Evolutionary conservation across 345 rosid species (phyloP).

Genomic region (Camelina laxa): DNA sequence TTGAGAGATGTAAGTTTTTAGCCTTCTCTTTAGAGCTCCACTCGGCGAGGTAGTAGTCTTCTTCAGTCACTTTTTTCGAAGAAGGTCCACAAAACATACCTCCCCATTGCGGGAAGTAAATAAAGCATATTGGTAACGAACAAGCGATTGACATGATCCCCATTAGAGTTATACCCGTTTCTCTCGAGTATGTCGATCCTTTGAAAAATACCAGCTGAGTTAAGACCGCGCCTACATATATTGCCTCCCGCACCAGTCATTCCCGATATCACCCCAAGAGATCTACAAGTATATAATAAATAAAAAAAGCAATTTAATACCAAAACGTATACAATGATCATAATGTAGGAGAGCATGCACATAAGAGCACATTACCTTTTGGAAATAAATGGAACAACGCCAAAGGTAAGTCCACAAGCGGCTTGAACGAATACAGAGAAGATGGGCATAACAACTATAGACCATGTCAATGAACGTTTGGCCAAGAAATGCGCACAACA

Average conservation of each 20-base stretch:
- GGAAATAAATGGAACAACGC: slow-evolving; percentile 91
- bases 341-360: no score
- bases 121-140: slow-evolving; percentile 61
- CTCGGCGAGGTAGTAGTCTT: slow-evolving; percentile 79
- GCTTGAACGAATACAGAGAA: slow-evolving; percentile 91
- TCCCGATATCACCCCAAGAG: slow-evolving; percentile 81
- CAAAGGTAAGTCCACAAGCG: slow-evolving; percentile 86
- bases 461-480: slow-evolving; percentile 50
- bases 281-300: slow-evolving; percentile 62
- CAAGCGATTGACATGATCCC: slow-evolving; percentile 82
- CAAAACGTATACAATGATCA: background rate
- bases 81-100: slow-evolving; percentile 90
- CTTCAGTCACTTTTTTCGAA: slow-evolving; percentile 53
- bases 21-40: slow-evolving; percentile 64
- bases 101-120: slow-evolving; percentile 95
- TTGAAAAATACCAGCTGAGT: slow-evolving; percentile 86
- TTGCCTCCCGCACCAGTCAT: slow-evolving; percentile 96
- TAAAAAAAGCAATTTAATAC: background rate
- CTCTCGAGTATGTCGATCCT: slow-evolving; percentile 79
- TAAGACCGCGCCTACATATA: slow-evolving; percentile 78
- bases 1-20: slow-evolving; percentile 56
- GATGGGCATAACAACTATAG: slow-evolving; percentile 65
- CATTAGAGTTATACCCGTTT: slow-evolving; percentile 76
- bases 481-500: slow-evolving; percentile 66
- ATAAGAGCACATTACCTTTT: slow-evolving; percentile 51